Evolutionary conservation across 2,329 filamentous ascomycete species (phyloP), one percentile per base, ranked within the genome.

Genomic region (Fusarium sp.): DNA sequence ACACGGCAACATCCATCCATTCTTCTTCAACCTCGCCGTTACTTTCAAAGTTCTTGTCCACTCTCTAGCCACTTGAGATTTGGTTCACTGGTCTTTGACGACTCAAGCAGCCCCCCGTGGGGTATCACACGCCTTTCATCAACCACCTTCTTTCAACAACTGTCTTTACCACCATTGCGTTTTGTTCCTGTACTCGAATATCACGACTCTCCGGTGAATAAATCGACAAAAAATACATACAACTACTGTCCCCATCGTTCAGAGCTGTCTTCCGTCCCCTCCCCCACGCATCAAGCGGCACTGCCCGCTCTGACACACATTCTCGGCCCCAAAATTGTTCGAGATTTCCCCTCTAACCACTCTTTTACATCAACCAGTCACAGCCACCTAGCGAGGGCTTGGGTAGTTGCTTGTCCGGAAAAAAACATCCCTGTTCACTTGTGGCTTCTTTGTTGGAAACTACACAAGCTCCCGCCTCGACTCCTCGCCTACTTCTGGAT

Each of bases 321-420:
- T 64, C 56, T 62, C 40, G 52, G 69, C 65, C 65, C 70, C 60
- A 68, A 76, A 76, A 61, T 74, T 67, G 61, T 63, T 72, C 56
- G 63, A 63, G 35, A 65, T 62, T 54, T 33, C 59, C 69, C 65
- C 60, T 71, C 60, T 58, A 52, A 57, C 42, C 50, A 38, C 40
- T 71, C 38, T 35, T 65, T 52, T 40, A 57, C 40, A 62, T 54
- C 65, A 62, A 56, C 66, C 68, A 69, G 68, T 67, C 64, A 68
- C 57, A 69, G 33, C 47, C 58, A 45, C 45, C 40, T 16, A 69
- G 61, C 65, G 33, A 64, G 63, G 62, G 60, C 35, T 47, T 74
- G 64, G 54, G 61, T 65, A 64, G 42, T 70, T 74, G 47, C 16
- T 56, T 60, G 47, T 64, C 67, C 54, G 10, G 57, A 31, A 62